A percentile compares a stretch with the other conserved stretches of the same genome.
Evolutionary conservation across 176 grass and related monocot species (phyloP).

Genomic region (Ensete glaucum): DNA sequence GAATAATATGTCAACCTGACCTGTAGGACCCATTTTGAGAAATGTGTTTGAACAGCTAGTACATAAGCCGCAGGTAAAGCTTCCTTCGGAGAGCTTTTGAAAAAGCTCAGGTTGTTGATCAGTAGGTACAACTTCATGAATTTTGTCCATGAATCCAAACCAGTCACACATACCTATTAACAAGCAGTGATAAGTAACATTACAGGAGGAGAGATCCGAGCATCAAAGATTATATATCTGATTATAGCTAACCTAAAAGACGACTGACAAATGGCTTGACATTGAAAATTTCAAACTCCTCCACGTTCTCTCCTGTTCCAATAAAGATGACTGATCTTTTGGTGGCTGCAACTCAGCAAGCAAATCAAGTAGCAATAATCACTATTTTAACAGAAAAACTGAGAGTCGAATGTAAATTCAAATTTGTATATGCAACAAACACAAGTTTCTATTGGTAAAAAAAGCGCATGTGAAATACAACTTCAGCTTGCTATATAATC

Average conservation of each 20-base stretch:
- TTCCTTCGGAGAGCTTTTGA: conserved; percentile 88
- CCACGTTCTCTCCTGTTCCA: conserved; percentile 89
- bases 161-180: conserved; percentile 76
- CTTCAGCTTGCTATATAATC: background rate
- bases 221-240: background rate
- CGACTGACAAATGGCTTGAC: conserved; percentile 92
- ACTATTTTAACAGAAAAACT: background rate
- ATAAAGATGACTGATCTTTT: conserved; percentile 98
- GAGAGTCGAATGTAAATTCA: background rate
- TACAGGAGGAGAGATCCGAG: conserved; percentile 1
- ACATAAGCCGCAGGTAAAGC: conserved; percentile 90
- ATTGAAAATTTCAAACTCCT: conserved; percentile 88
- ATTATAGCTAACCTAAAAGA: conserved; percentile 52
- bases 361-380: conserved; percentile 8
- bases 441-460: background rate
- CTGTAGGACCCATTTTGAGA: conserved; percentile 88
- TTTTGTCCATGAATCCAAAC: conserved; percentile 91
- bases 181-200: conserved; percentile 4
- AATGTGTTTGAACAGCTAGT: conserved; percentile 80
- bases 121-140: conserved; percentile 79
- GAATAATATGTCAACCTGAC: conserved; percentile 42
- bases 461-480: background rate
- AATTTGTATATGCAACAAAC: background rate
- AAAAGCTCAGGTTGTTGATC: conserved; percentile 93
- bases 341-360: conserved; percentile 73